Conservation (phyloP, 1,139 yeast species). For the Lodderomyces oxycetoniae region DNA sequence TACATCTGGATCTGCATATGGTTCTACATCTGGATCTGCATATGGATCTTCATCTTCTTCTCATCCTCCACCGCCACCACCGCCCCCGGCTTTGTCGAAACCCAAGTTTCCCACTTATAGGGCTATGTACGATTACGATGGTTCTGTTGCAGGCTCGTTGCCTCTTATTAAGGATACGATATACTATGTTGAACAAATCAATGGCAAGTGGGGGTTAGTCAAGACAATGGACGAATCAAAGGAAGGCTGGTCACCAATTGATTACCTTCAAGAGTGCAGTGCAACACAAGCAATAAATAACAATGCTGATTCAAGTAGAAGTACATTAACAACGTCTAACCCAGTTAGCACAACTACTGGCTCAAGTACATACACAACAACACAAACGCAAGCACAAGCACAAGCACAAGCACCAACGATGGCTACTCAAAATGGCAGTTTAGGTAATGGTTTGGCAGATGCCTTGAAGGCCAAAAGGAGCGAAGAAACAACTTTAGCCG, state of each 20-base stretch:
- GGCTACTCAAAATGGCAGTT: constrained; percentile 14
- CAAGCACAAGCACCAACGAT: constrained; percentile 11
- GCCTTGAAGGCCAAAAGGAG: constrained; percentile 66
- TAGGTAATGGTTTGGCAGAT: constrained; percentile 65
- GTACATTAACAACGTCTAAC: constrained; percentile 27
- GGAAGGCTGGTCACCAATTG: constrained; percentile 98
- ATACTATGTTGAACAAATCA: constrained; percentile 63
- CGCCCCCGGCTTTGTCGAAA: constrained; percentile 57
- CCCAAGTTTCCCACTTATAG: constrained; percentile 76
- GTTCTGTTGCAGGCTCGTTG: constrained; percentile 76
- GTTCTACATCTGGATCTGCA: no score
- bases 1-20: no score
- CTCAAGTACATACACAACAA: constrained; percentile 10
- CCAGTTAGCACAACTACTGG: constrained; percentile 14
- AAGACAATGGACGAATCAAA: constrained; percentile 66
- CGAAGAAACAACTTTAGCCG: constrained; percentile 66
- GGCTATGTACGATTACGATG: constrained; percentile 87
- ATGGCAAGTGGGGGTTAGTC: constrained; percentile 89
- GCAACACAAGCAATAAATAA: constrained; percentile 1
- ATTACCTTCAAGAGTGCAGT: constrained; percentile 60
- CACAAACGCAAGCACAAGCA: no score
- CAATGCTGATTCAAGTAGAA: constrained; percentile 17
- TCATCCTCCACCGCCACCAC: constrained; percentile 55
- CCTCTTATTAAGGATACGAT: constrained; percentile 74
- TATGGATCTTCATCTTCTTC: no score